Base-by-base conservation (phyloP, 2,329 filamentous ascomycete genomes). In the Aspergillus candidus region DNA sequence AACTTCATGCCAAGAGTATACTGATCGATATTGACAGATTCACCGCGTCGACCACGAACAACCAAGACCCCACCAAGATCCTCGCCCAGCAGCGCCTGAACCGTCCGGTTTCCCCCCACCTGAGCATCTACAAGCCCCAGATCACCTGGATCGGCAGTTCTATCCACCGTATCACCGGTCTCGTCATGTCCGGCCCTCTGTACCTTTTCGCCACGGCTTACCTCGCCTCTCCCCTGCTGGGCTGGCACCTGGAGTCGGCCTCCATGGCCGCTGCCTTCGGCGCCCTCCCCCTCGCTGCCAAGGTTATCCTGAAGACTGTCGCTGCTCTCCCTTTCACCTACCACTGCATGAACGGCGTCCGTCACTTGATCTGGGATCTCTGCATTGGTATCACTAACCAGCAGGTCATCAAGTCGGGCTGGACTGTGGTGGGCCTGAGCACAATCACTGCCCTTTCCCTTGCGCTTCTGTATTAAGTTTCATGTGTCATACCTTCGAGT, bases 161-260 rank as follows among this genome's bases (percentile, higher is more conserved):
- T 46, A 77, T 87, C 70, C 86, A 89, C 74, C 88, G 90, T 61
- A 81, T 95, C 72, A 91, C 88, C n/a, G 90, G 88, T 59, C 71
- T 77, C 62, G 68, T 76, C 48, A 77, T 94, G 55, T 83, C 82
- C 48, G 86, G 84, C 52, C 70, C 74, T 39, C 76, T 94, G 51
- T 96, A 96, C 77, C 68, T 80, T 65, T 95, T 88, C 74, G 82
- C 85, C 51, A 69, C 82, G 54, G 80, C 84, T 43, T 96, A 96
- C 76, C 83, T 95, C 49, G 79, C 79, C 53, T 83, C 88, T 0
- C 90, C 90, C 4, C 70, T 85, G 35, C 68, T 88, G 43, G 90
- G 84, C 53, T 83, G 78, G 77, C 80, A 86, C 61, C 66, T 87
- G 41, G 82, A 84, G 65, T 78, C 74, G 22, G 77, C 77, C 15